Base-by-base conservation (phyloP, 108 stramenopile genomes). In the Discostella stelligeroides region DNA sequence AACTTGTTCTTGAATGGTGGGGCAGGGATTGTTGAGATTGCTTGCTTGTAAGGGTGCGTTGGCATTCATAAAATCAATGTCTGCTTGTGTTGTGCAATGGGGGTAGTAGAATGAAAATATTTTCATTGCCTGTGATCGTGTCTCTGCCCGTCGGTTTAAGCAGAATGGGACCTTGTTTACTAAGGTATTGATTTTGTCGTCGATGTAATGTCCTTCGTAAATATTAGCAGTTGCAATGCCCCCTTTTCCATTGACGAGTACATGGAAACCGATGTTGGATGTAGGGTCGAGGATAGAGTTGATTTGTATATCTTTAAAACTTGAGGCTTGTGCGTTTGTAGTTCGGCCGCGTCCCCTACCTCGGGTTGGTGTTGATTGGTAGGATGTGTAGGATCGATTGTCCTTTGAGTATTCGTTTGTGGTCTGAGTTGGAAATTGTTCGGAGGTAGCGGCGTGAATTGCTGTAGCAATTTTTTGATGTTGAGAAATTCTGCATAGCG, bases 21-120 rank as follows among this genome's bases (percentile, higher is more conserved):
- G 34, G 34, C 53, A 20, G 0, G 53, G 53, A 11, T 54, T 54
- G 28, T 30, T 54, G 53, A 54, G 53, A 13, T 54, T 54, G 1
- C 27, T 15, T 7, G 53, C 25, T 10, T 54, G 10, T 0, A 14
- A 0, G 0, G 53, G 53, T 7, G 27, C 25, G 11, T 54, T 54
- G 12, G 25, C 53, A 13, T 54, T 54, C 53, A 54, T 54, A n/a
- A 30, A 29, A 1, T 1, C 15, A 15, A 15, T 15, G 0, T 54
- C 53, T 10, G 5, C 9, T 0, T 25, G 53, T 7, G 53, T 20
- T 0, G 28, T 3, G 28, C 24, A 11, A 25, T 54, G 53, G 4
- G 21, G 28, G 28, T 54, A 54, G 53, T 30, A 54, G 0, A 0
- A 0, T 2, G 9, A 4, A 25, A 28, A 29, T 7, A 15, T 27